phyloP scores from a whole-genome alignment of 805 yeast species.

The Teunomyces atbi region DNA sequence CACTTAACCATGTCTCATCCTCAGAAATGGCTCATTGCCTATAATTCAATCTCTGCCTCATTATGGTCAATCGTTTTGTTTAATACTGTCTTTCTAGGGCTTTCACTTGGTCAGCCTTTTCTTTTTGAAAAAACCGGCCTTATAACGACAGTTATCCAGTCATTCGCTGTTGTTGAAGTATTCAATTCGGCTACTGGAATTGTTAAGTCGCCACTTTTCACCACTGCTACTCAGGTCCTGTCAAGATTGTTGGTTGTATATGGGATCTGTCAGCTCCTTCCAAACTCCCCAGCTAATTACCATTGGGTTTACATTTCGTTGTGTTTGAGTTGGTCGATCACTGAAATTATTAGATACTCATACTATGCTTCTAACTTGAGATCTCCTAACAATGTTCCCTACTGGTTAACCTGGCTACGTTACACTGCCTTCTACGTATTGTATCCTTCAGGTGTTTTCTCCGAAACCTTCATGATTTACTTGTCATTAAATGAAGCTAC shows the following conservation, averaged over 20 bases:
- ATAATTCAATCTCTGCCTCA: slow-evolving; percentile 42
- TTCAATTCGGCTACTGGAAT: slow-evolving; percentile 74
- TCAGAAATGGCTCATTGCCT: slow-evolving; percentile 39
- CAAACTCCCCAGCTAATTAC: slow-evolving; percentile 62
- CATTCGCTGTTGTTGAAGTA: slow-evolving; percentile 77
- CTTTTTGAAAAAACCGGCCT: slow-evolving; percentile 59
- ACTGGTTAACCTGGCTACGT: slow-evolving; percentile 63
- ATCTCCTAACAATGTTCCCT: slow-evolving; percentile 53
- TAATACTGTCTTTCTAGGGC: slow-evolving; percentile 36
- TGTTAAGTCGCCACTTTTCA: slow-evolving; percentile 80
- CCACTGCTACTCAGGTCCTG: slow-evolving; percentile 83
- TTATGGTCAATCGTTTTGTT: slow-evolving; percentile 42
- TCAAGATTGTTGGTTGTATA: slow-evolving; percentile 80
- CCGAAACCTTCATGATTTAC: slow-evolving; percentile 72
- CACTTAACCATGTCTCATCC: slow-evolving; percentile 15
- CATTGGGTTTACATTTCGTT: slow-evolving; percentile 65
- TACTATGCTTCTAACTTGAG: slow-evolving; percentile 73
- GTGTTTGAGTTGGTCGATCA: slow-evolving; percentile 83
- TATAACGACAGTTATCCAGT: slow-evolving; percentile 66
- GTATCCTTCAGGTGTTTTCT: slow-evolving; percentile 90
- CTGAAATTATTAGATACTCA: slow-evolving; percentile 89
- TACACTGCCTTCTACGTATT: slow-evolving; percentile 79
- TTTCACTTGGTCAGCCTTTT: slow-evolving; percentile 58
- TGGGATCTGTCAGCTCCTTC: slow-evolving; percentile 78
- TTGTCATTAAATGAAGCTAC: slow-evolving; percentile 72